Evolutionary conservation across 164 flowering plant species (phyloP).

Genomic region (Vitis vinifera): DNA sequence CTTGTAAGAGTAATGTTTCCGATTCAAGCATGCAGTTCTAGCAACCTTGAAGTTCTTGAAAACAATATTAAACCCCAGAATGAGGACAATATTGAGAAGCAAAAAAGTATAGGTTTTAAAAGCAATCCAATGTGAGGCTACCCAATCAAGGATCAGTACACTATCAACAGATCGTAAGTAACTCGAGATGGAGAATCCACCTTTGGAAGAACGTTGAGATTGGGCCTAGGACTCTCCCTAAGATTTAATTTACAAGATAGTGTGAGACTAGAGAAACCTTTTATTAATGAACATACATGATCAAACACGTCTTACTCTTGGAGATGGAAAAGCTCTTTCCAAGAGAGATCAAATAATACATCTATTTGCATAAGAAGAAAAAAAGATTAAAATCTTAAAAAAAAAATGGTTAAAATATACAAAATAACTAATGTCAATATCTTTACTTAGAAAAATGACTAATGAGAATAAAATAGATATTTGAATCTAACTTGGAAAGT

Average conservation of each 20-base stretch:
- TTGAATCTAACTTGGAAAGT: too few relatives aligned
- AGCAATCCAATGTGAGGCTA: conserved; percentile 75
- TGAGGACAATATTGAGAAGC: conserved; percentile 50
- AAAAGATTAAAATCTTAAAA: too few relatives aligned
- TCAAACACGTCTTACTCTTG: conserved; percentile 93
- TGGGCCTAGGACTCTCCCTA: conserved; percentile 84
- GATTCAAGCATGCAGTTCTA: conserved; percentile 28
- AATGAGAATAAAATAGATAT: too few relatives aligned
- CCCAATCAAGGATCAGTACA: conserved; percentile 39
- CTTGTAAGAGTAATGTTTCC: conserved; percentile 82
- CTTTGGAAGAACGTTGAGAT: conserved; percentile 84
- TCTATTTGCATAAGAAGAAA: conserved; percentile 34
- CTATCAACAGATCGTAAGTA: conserved; percentile 29
- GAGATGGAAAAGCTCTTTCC: conserved; percentile 79
- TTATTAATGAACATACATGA: conserved; percentile 69
- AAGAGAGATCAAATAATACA: conserved; percentile 85
- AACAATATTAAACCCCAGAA: conserved; percentile 33
- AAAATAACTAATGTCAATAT: too few relatives aligned
- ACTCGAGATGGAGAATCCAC: conserved; percentile 68
- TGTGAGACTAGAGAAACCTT: conserved; percentile 47
- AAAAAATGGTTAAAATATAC: too few relatives aligned
- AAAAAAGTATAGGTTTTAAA: conserved; percentile 87
- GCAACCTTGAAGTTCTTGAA: conserved; percentile 67
- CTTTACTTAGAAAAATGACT: too few relatives aligned
- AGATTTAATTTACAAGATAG: conserved; percentile 61